Conservation (phyloP, 2,329 filamentous ascomycete genomes). For the Apiospora arundinis region DNA sequence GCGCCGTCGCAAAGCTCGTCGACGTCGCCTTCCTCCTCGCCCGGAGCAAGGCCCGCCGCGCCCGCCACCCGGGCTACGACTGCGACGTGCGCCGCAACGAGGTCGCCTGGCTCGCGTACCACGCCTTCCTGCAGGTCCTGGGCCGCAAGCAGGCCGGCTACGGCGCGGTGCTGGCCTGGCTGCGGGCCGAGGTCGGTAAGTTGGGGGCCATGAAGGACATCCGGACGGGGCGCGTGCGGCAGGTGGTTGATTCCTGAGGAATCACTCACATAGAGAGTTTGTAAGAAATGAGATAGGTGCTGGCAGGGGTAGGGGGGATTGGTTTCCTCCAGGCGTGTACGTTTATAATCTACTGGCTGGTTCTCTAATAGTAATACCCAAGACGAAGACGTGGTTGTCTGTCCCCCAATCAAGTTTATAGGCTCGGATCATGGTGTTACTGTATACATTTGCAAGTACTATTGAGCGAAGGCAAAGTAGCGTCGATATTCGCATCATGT, state of each 20-base stretch:
- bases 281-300: neutral
- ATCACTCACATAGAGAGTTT: too few relatives aligned
- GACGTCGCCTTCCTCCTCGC: conserved; percentile 70
- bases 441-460: too few relatives aligned
- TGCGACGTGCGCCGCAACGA: conserved; percentile 68
- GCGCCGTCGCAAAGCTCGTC: conserved; percentile 70
- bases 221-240: conserved; percentile 33
- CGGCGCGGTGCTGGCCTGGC: conserved; percentile 69
- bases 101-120: conserved; percentile 67
- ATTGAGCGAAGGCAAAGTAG: too few relatives aligned
- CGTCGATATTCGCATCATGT: too few relatives aligned
- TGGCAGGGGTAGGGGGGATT: too few relatives aligned
- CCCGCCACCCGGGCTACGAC: conserved; percentile 56
- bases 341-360: too few relatives aligned
- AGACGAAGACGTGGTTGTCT: too few relatives aligned
- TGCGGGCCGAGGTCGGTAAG: conserved; percentile 56
- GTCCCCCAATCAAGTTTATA: too few relatives aligned
- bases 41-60: conserved; percentile 56
- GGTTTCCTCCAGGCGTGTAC: too few relatives aligned
- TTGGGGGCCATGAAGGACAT: conserved; percentile 45
- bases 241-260: conserved; percentile 19
- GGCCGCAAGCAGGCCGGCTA: conserved; percentile 75
- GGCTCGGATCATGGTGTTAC: too few relatives aligned
- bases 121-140: conserved; percentile 74
- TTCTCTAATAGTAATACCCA: too few relatives aligned